Evolutionary conservation across 2,329 filamentous ascomycete species (phyloP), one percentile per base, ranked within the genome.

Genomic region (Fusarium caatingaense): DNA sequence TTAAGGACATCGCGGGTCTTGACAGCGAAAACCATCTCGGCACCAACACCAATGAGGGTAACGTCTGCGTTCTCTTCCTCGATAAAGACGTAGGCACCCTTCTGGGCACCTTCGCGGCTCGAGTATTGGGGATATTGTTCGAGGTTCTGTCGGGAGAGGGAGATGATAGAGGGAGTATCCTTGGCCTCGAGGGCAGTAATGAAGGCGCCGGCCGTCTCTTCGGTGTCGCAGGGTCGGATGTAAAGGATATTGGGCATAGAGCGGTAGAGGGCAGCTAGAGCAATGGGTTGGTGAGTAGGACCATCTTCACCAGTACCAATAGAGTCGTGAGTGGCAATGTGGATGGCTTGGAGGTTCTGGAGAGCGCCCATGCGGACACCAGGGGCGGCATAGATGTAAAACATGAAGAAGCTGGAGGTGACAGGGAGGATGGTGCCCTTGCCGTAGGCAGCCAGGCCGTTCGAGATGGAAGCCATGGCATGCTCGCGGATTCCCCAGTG

Each of bases 211-310:
- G 83, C 83, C 1, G 81, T 83, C 75, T 91, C 88, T 71, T 90
- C 87, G 48, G 81, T 83, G 65, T 90, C 88, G 48, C 83, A 82
- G 0, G 88, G 88, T 1, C 88, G 85, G 58, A 90, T 87, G 74
- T 89, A 89, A 2, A 86, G 78, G 1, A 90, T 66, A 62, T 89
- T 89, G 1, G 88, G 88, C 87, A 90, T 90, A 25, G 87, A 84
- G 7, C 88, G 85, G 74, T 87, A 90, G 4, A 90, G 79, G 0
- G 83, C 77, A 12, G 85, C 83, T 1, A 90, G 79, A 37, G 84
- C 88, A 30, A 90, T 84, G 4, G 88, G 88, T 74, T 90, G 88
- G 68, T 90, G 88, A 0, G 88, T 90, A 0, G 87, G 88, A 0
- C 88, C 88, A 66, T 90, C 85, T 67, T 90, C 85, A 3, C 88